Evolutionary conservation across 495 filamentous ascomycete genomes (phyloP), one percentile per base, ranked within the genome.

Genomic region (Collariella sp.): DNA sequence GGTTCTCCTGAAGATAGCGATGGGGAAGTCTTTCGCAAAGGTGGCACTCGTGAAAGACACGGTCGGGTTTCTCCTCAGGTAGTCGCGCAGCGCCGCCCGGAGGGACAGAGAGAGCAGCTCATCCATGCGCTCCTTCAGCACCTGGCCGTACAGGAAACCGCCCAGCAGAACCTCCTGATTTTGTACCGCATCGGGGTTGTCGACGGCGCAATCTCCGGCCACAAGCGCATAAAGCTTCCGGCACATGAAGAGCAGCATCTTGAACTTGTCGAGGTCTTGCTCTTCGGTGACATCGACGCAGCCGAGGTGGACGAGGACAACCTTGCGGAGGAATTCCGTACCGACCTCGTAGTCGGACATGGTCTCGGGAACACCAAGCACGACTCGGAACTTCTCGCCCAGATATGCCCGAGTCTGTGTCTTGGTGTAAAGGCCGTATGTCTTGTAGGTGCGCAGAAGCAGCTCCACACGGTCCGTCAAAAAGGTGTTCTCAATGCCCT

Each of bases 131-230:
- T 98, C 93, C 74, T 98, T 98, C 55, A 98, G 70, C 31, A 98
- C 86, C 87, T 88, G 88, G 44, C 88, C 91, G 66, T 91, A 98
- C 19, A 98, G 76, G 60, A 93, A 95, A 3, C 91, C 91, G 57
- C 89, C 89, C 3, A 98, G 80, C 36, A 98, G 74, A 51, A 96
- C 81, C 67, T 98, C 93, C 63, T 97, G 93, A 63, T 88, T 91
- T 50, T 91, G 89, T 16, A 96, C 87, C 11, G 91, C 87, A 78
- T 98, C 93, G 11, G 93, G 91, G 65, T 98, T 96, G 69, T 98
- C 93, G 18, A 86, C 79, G 1, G 88, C 77, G 68, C 91, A 98
- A 54, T 96, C 93, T 43, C 91, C 90, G 54, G 87, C 88, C 22
- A 90, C 91, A 43, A 97, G 76, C 34, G 89, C 81, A 62, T 98